phyloP scores from a whole-genome alignment of 352 stramenopile species.

The Elongisporangium prolatum region DNA sequence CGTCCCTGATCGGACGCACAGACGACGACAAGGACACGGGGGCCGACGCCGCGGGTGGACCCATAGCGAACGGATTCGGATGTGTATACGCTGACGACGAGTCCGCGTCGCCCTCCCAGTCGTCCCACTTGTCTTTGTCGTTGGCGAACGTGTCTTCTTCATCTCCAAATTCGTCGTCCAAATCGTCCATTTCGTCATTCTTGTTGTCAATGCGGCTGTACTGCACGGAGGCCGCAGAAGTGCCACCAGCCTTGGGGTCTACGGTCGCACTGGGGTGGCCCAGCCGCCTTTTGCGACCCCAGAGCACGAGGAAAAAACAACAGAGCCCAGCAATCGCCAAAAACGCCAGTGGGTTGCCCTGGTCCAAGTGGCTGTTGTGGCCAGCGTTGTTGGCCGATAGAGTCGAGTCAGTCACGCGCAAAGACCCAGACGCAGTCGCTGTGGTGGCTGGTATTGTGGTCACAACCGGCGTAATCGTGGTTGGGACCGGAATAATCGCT shows the following conservation, averaged over 20 bases:
- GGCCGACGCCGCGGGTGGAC: slow-evolving; percentile 7
- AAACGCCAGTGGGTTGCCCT: slow-evolving; percentile 44
- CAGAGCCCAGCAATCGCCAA: slow-evolving; percentile 37
- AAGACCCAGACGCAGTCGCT: slow-evolving; percentile 5
- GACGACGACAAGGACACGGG: slow-evolving; percentile 1
- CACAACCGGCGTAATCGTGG: background rate
- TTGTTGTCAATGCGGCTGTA: slow-evolving; percentile 67
- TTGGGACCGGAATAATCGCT: background rate
- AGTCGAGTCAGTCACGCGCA: slow-evolving; percentile 23
- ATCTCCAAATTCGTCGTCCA: slow-evolving; percentile 36
- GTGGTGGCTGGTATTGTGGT: background rate
- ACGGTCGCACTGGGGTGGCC: slow-evolving; percentile 2
- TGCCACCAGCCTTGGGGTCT: slow-evolving; percentile 4
- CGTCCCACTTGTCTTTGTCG: slow-evolving; percentile 55
- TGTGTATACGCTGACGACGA: slow-evolving; percentile 29
- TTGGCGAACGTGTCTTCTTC: slow-evolving; percentile 42
- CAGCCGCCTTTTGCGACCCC: slow-evolving; percentile 41
- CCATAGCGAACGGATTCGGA: slow-evolving; percentile 38
- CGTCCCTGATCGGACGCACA: background rate
- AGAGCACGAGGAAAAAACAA: slow-evolving; percentile 52
- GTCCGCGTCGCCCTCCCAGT: slow-evolving; percentile 47
- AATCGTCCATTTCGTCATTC: slow-evolving; percentile 42
- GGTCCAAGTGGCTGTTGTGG: slow-evolving; percentile 15
- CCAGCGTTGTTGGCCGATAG: background rate
- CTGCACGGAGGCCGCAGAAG: slow-evolving; percentile 17